Base-by-base conservation (phyloP, 2,329 filamentous ascomycete species). In the Cryoendolithus antarcticus region DNA sequence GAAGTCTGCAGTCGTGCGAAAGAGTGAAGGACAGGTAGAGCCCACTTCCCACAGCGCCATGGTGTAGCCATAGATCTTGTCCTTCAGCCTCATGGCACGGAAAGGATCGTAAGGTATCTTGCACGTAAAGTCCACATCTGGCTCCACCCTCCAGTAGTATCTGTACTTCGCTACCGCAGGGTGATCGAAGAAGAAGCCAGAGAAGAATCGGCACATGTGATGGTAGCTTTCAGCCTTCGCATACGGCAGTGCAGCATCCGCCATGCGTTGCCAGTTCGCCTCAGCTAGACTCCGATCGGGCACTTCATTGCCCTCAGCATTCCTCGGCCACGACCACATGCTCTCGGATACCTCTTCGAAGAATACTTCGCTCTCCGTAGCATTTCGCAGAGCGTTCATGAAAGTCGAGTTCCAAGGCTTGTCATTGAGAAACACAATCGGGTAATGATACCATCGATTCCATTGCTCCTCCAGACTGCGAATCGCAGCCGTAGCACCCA, bases 71-170 rank as follows among this genome's bases (percentile, higher is more conserved):
- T 63, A 63, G 21, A 53, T 55, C 40, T 60, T 54, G 12, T 54
- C 55, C 34, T 58, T 53, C 28, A 52, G 50, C 8, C 49, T 40
- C 50, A 63, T 56, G 44, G 56, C 55, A 19, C 46, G 46, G 45
- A 63, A 63, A 9, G 58, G 55, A 43, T 63, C 61, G 49, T 63
- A 63, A 24, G 53, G 46, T 32, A 63, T 56, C 38, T 72, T 60
- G 44, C 71, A 72, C 41, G 64, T 67, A 47, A 74, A 73, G 33
- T 71, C 63, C 4, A 72, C 74, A 41, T 73, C 71, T 35, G 74
- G 73, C 48, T 77, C 72, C 8, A 78, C 66, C 45, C 69, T 66
- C 73, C 72, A 76, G 53, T 74, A 77, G 65, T 68, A 78, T 39
- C 75, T 66, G 46, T 73, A 76, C 13, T 64, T 47, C 47, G 29